Evolutionary conservation across 1,284 basidiomycete genomes (phyloP).

Genomic region (Thelephora terrestris): DNA sequence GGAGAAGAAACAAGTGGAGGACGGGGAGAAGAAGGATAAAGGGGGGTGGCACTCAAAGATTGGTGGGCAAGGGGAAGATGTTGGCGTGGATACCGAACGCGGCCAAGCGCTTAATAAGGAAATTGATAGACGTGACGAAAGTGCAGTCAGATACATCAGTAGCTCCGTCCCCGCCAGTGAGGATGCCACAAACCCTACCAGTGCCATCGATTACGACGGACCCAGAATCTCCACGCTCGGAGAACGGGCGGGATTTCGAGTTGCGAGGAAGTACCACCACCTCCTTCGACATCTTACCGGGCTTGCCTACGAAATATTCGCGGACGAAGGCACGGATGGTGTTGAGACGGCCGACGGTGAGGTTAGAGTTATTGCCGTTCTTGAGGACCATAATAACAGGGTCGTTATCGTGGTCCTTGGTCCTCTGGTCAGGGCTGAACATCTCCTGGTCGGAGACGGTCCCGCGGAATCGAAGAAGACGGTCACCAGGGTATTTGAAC

Average conservation of each 20-base stretch:
- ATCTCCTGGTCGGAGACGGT: constrained; percentile 7
- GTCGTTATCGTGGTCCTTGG: constrained; percentile 8
- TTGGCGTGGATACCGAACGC: constrained; percentile 10
- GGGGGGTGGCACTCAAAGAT: constrained; percentile 9
- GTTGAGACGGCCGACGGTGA: constrained; percentile 17
- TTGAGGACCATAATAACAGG: constrained; percentile 13
- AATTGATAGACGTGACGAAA: constrained; percentile 16
- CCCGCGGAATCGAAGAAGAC: neutral
- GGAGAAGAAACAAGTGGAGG: too few species aligned
- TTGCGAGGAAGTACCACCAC: constrained; percentile 13
- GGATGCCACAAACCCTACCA: constrained; percentile 15
- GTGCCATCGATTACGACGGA: constrained; percentile 14
- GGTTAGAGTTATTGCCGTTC: constrained; percentile 9
- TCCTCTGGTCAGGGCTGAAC: constrained; percentile 5
- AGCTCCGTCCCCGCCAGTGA: constrained; percentile 17
- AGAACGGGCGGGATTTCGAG: constrained; percentile 16
- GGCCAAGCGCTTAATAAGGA: constrained; percentile 13
- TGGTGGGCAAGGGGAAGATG: constrained; percentile 10
- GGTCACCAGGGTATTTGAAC: constrained; percentile 1
- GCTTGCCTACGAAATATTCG: constrained; percentile 7
- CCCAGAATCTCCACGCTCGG: constrained; percentile 19
- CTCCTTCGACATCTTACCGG: constrained; percentile 14
- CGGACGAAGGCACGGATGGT: constrained; percentile 14
- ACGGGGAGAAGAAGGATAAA: too few species aligned
- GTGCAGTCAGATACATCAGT: constrained; percentile 15